Base-by-base conservation (phyloP, 2,329 filamentous ascomycete species). In the Apiospora arundinis region DNA sequence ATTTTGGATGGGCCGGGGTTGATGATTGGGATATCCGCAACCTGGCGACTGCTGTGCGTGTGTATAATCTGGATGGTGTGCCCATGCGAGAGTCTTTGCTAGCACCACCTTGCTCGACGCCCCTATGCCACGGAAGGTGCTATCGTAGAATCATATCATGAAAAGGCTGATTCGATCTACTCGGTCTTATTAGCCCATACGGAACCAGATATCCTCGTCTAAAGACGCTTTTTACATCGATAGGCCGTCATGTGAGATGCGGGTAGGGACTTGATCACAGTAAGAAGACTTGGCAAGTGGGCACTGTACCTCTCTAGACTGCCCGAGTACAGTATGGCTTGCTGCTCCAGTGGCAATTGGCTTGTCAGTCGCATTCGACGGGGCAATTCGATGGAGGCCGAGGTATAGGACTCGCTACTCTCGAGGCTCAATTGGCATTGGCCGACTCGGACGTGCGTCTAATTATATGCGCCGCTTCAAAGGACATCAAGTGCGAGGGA, bases 101-200 rank as follows among this genome's bases (percentile, higher is more conserved):
- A 71, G 76, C 73, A 72, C 71, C 69, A 32, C 72, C 67, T 70
- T 69, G 28, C 52, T 60, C 52, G 74, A 70, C 69, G 71, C 70
- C 73, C 71, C 76, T 70, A 70, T 70, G 73, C 70, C 73, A 72
- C 72, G 71, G 56, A 70, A 74, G 68, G 69, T 74, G 71, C 74
- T 69, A 77, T 71, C 70, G 72, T 63, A 70, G 69, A 67, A 70
- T 71, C 72, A 78, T 77, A 49, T 68, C 73, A 74, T 73, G 69
- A 45, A 70, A 70, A 67, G 28, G 66, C 70, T 74, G 14, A 14
- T 71, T 70, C 67, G 71, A 74, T 49, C 68, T 74, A 75, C 77
- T 74, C 77, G 68, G 68, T 70, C 60, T 32, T 44, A 74, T 73
- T 72, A 60, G 71, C 60, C 60, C 46, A 21, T n/a, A 16, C 18